Conservation (phyloP, 1,139 yeast genomes). For the Blastobotrys niveus region DNA sequence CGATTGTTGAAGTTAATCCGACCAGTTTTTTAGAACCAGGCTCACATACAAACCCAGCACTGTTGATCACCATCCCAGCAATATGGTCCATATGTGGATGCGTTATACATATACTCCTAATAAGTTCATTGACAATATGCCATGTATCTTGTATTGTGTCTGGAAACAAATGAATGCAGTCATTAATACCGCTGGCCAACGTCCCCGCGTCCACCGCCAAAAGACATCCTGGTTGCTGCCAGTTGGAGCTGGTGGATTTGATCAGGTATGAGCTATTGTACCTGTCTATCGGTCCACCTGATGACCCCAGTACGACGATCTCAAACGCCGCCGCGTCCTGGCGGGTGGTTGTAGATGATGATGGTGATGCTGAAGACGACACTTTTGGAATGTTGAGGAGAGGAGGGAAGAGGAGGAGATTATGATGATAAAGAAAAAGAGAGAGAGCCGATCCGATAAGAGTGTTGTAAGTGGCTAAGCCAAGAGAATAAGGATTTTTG, state of each 20-base stretch:
- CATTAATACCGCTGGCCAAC: slow-evolving; percentile 40
- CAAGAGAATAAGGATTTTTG: no score
- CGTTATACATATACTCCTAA: slow-evolving; percentile 53
- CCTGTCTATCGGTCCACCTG: slow-evolving; percentile 30
- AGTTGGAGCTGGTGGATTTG: slow-evolving; percentile 47
- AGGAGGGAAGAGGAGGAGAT: no score
- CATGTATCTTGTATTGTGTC: slow-evolving; percentile 19
- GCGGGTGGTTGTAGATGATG: no score
- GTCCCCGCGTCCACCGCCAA: slow-evolving; percentile 76
- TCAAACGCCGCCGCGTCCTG: no score
- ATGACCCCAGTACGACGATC: slow-evolving; percentile 12
- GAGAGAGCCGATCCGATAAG: no score
- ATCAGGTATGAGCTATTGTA: slow-evolving; percentile 46
- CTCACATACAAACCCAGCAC: slow-evolving; percentile 46
- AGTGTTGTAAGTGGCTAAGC: no score
- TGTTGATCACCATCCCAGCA: slow-evolving; percentile 60
- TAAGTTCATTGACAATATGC: slow-evolving; percentile 29
- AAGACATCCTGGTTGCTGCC: slow-evolving; percentile 33
- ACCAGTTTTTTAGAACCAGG: slow-evolving; percentile 41
- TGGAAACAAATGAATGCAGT: neutral
- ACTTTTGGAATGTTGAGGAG: no score
- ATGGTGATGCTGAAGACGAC: no score
- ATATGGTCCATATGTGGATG: slow-evolving; percentile 87
- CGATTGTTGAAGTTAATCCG: slow-evolving; percentile 51
- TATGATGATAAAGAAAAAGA: no score